These are phyloP conservation scores for Lodderomyces metapsilosis DNA, from an alignment of 1,139 yeast genomes.

Conservation along the genomic window DNA sequence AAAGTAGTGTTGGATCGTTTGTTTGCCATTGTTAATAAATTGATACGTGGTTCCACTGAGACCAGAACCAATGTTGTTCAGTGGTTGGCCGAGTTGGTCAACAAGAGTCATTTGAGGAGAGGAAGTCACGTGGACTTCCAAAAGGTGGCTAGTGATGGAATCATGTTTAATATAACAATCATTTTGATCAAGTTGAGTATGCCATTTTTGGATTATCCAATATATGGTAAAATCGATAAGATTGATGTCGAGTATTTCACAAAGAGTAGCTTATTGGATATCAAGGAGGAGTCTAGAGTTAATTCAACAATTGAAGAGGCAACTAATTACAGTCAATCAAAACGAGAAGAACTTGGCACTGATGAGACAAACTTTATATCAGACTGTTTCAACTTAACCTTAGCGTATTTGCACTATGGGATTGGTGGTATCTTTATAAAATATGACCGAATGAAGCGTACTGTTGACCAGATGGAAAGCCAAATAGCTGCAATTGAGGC, in stretches of 20 bases:
- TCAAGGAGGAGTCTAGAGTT: slow-evolving; percentile 79
- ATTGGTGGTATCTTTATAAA: slow-evolving; percentile 72
- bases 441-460: slow-evolving; percentile 53
- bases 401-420: slow-evolving; percentile 85
- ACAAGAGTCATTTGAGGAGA: slow-evolving; percentile 79
- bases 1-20: slow-evolving; percentile 56
- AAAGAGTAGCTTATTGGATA: slow-evolving; percentile 52
- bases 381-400: slow-evolving; percentile 78
- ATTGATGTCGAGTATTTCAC: slow-evolving; percentile 68
- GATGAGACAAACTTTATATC: slow-evolving; percentile 71
- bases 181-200: slow-evolving; percentile 70
- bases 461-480: slow-evolving; percentile 51
- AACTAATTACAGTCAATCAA: slow-evolving; percentile 47
- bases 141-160: slow-evolving; percentile 72
- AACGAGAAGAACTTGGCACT: slow-evolving; percentile 17
- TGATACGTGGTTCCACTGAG: slow-evolving; percentile 70
- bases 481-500: slow-evolving; percentile 50
- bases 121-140: slow-evolving; percentile 79
- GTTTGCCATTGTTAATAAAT: slow-evolving; percentile 66
- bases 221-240: slow-evolving; percentile 63
- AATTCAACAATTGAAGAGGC: slow-evolving; percentile 75
- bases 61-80: slow-evolving; percentile 62
- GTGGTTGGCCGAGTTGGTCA: slow-evolving; percentile 71
- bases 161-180: slow-evolving; percentile 74
- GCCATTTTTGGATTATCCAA: slow-evolving; percentile 76